Conservation (phyloP, 1,284 basidiomycete genomes). For the Ustilago trichophora region DNA sequence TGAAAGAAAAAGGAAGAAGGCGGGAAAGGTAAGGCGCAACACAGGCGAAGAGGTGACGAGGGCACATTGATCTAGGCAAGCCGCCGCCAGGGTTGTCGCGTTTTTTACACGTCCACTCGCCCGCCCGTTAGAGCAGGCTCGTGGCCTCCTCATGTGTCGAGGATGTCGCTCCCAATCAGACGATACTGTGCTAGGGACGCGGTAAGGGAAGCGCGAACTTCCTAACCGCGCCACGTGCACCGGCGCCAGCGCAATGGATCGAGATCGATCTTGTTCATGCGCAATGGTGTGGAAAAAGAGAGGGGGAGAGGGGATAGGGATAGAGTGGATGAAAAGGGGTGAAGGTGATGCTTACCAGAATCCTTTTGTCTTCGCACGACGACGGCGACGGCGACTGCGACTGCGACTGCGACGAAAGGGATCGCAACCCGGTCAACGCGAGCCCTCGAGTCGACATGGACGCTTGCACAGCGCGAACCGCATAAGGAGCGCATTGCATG, state of each 20-base stretch:
- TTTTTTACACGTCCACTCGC: slow-evolving; percentile 52
- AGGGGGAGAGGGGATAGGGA: neutral
- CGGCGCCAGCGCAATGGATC: slow-evolving; percentile 24
- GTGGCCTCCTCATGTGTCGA: slow-evolving; percentile 40
- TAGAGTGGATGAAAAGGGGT: neutral
- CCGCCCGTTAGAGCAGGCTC: slow-evolving; percentile 48
- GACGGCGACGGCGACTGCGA: neutral
- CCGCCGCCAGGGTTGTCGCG: slow-evolving; percentile 54
- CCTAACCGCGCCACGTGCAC: slow-evolving; percentile 46
- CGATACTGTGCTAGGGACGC: slow-evolving; percentile 50
- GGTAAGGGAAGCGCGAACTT: slow-evolving; percentile 31
- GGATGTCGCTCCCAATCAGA: slow-evolving; percentile 57
- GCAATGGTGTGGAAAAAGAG: neutral
- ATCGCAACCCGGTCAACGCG: no score
- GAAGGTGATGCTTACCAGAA: slow-evolving; percentile 29
- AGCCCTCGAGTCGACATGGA: no score
- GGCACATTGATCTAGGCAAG: slow-evolving; percentile 54
- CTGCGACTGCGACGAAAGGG: neutral
- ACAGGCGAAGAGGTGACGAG: slow-evolving; percentile 48
- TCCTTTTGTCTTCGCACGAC: neutral
- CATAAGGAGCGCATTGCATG: slow-evolving; percentile 14
- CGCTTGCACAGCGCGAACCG: neutral
- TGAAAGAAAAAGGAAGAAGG: neutral
- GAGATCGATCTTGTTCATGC: neutral
- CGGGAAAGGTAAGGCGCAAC: slow-evolving; percentile 18